phyloP scores from a whole-genome alignment of 2,329 filamentous ascomycete genomes.

The Metarhizium album region DNA sequence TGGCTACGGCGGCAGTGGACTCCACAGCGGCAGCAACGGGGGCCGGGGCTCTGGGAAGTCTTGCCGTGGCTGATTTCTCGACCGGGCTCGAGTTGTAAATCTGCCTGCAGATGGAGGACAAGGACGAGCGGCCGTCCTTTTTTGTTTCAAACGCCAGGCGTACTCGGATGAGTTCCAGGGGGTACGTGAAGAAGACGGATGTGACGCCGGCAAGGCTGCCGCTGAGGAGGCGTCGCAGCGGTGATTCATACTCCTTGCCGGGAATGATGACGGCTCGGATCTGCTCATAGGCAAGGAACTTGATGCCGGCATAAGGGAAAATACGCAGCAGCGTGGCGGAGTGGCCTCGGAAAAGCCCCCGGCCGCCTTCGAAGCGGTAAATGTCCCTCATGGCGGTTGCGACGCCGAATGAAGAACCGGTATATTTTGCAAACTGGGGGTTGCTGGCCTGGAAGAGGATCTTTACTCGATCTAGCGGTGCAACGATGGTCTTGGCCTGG shows the following conservation, averaged over 20 bases:
- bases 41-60: slow-evolving; percentile 17
- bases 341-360: slow-evolving; percentile 83
- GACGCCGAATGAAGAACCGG: slow-evolving; percentile 78
- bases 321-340: slow-evolving; percentile 89
- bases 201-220: slow-evolving; percentile 74
- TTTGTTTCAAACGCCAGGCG: slow-evolving; percentile 92
- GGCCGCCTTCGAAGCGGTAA: slow-evolving; percentile 58
- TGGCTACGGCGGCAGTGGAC: slow-evolving; percentile 29
- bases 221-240: slow-evolving; percentile 60
- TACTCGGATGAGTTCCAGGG: slow-evolving; percentile 84
- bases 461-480: slow-evolving; percentile 93
- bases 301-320: slow-evolving; percentile 95
- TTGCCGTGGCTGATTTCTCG: slow-evolving; percentile 19
- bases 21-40: slow-evolving; percentile 27
- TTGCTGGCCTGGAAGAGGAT: slow-evolving; percentile 96
- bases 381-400: slow-evolving; percentile 77
- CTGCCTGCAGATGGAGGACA: slow-evolving; percentile 67
- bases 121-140: slow-evolving; percentile 54
- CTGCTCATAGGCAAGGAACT: slow-evolving; percentile 96
- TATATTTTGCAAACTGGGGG: slow-evolving; percentile 87
- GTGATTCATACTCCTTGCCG: slow-evolving; percentile 63
- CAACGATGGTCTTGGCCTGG: slow-evolving; percentile 90
- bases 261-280: slow-evolving; percentile 72
- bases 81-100: slow-evolving; percentile 71
- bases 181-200: slow-evolving; percentile 93